A percentile compares a stretch with the other conserved stretches of the same genome.
phyloP scores from a whole-genome alignment of 257 asterid genomes.

The Sherardia arvensis region DNA sequence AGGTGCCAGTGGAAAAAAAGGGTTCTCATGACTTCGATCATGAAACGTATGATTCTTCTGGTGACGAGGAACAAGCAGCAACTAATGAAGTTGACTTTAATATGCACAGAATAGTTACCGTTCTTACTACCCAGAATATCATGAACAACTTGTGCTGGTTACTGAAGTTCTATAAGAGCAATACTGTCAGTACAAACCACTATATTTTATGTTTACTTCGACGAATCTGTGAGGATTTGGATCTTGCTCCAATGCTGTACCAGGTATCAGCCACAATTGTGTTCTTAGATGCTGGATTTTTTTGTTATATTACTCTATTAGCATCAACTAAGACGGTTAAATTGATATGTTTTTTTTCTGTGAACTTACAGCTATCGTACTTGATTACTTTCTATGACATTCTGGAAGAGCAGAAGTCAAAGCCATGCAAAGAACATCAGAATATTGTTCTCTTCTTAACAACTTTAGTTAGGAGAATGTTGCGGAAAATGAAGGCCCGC shows the following conservation, averaged over 20 bases:
- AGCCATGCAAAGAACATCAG: slow-evolving; percentile 69
- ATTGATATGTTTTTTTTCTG: slow-evolving; percentile 15
- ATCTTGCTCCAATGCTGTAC: slow-evolving; percentile 87
- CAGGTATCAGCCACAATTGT: slow-evolving; percentile 44
- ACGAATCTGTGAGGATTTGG: slow-evolving; percentile 81
- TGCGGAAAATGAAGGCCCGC: slow-evolving; percentile 69
- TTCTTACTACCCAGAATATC: slow-evolving; percentile 58
- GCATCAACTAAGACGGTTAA: background rate
- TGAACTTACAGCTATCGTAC: slow-evolving; percentile 59
- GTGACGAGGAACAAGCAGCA: slow-evolving; percentile 50
- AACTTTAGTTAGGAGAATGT: slow-evolving; percentile 71
- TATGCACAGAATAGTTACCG: slow-evolving; percentile 61
- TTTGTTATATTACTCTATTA: background rate
- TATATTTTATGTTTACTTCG: slow-evolving; percentile 52
- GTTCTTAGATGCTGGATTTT: slow-evolving; percentile 1
- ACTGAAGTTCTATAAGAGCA: slow-evolving; percentile 73
- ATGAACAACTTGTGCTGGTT: slow-evolving; percentile 82
- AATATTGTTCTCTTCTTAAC: slow-evolving; percentile 63
- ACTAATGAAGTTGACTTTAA: slow-evolving; percentile 76
- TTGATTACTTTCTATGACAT: slow-evolving; percentile 70
- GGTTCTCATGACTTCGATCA: slow-evolving; percentile 27
- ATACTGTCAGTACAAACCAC: slow-evolving; percentile 67
- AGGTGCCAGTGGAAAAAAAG: slow-evolving; percentile 27
- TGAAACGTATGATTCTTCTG: slow-evolving; percentile 60
- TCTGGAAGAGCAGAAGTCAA: slow-evolving; percentile 83